Evolutionary conservation across 2,329 filamentous ascomycete species (phyloP).

Genomic region (Cephalotrichum gorgonifer): DNA sequence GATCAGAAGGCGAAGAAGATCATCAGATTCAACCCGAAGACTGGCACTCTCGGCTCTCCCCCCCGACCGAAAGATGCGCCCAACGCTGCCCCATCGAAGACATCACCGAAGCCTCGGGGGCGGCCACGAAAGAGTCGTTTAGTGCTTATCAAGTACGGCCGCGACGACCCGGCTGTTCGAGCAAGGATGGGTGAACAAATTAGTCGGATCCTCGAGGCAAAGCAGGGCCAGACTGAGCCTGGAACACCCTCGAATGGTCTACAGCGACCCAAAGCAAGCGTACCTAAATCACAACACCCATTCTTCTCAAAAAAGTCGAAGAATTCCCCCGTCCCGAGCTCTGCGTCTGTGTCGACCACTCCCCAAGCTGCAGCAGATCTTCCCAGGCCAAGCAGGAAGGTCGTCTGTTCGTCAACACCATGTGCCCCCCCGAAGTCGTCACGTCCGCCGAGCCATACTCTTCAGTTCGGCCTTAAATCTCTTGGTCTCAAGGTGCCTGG

Average conservation of each 20-base stretch:
- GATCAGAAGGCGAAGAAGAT: conserved; percentile 33
- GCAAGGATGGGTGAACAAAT: conserved; percentile 42
- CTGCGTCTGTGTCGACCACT: neutral
- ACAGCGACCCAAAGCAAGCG: conserved; percentile 14
- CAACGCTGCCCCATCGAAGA: neutral
- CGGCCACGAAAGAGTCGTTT: conserved; percentile 27
- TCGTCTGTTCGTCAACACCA: conserved; percentile 42
- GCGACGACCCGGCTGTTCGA: conserved; percentile 28
- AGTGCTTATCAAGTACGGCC: conserved; percentile 50
- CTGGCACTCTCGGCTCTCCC: conserved; percentile 52
- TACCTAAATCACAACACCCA: conserved; percentile 27
- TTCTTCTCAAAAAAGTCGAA: conserved; percentile 29
- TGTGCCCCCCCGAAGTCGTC: conserved; percentile 37
- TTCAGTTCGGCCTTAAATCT: conserved; percentile 33
- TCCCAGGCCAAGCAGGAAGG: conserved; percentile 20
- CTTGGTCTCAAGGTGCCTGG: conserved; percentile 52
- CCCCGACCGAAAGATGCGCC: conserved; percentile 36
- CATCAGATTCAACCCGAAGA: conserved; percentile 46
- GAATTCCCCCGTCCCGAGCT: conserved; percentile 1
- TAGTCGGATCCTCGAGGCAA: conserved; percentile 43
- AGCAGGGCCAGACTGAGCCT: neutral
- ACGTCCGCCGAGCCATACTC: conserved; percentile 21
- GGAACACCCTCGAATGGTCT: conserved; percentile 20
- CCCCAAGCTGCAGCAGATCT: neutral
- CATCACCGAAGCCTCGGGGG: conserved; percentile 8